Conservation (phyloP, 2,329 filamentous ascomycete genomes). For the Claviceps sp. region DNA sequence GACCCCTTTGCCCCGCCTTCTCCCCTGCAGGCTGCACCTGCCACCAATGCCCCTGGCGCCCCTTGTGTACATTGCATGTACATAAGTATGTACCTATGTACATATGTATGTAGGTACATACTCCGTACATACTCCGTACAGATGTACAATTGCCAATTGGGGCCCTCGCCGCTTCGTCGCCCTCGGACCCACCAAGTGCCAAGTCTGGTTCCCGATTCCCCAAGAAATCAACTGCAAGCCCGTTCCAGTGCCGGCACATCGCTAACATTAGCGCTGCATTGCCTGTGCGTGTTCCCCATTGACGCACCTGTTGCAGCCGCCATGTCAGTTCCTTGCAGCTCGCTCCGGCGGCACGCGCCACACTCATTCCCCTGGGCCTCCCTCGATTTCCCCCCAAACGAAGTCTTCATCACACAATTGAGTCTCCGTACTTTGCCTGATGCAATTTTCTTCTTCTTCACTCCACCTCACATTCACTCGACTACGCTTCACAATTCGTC, state of each 20-base stretch:
- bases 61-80: too few relatives aligned
- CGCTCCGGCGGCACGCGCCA: not conserved
- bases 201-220: not conserved
- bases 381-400: not conserved
- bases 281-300: not conserved
- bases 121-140: too few relatives aligned
- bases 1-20: not conserved
- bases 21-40: too few relatives aligned
- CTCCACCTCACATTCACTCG: not conserved
- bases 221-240: not conserved
- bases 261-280: not conserved
- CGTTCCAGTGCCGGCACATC: not conserved
- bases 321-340: not conserved
- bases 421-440: not conserved
- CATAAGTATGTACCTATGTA: too few relatives aligned
- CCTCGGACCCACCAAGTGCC: not conserved
- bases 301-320: not conserved
- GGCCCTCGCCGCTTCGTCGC: not conserved
- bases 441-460: not conserved
- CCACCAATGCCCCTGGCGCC: too few relatives aligned
- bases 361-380: not conserved
- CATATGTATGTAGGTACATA: too few relatives aligned
- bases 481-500: not conserved
- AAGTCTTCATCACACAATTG: not conserved
- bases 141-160: too few relatives aligned